Evolutionary conservation across 2,329 filamentous ascomycete species (phyloP), one percentile per base, ranked within the genome.

Genomic region (Aspergillus sp.): DNA sequence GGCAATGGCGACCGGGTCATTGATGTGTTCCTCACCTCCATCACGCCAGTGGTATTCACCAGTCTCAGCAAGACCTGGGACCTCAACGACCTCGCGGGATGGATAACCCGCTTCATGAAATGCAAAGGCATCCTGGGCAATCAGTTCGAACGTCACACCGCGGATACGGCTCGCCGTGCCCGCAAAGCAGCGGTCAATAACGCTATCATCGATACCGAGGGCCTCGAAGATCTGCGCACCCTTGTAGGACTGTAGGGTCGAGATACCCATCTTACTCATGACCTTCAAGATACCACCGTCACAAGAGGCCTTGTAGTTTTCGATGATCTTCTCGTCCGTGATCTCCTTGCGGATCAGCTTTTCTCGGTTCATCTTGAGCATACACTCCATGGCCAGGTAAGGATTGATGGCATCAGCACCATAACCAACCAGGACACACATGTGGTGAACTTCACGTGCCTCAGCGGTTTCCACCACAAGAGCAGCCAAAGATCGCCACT

Each of bases 241-340:
- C 77, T 97, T 97, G 78, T 97, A 97, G 58, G 86, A 91, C 63
- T 91, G 89, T 41, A 97, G 77, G 27, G 91, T 97, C 5, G 91
- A 96, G 55, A 97, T 97, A 75, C 91, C 91, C 91, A 97, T 97
- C 78, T 97, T 97, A 69, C 86, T 93, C 91, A 97, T 97, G 67
- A 97, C 91, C 73, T 97, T 97, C 55, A 97, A 77, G 55, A 97
- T 95, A 74, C 91, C 91, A 63, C 91, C 91, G 59, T 96, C 90
- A 61, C 88, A 91, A 53, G 91, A 96, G 70, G 94, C 88, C 74
- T 94, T 95, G 79, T 96, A 97, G 75, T 97, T 97, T 61, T 85
- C 83, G 57, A 96, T 90, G 48, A 96, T 82, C 60, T 84, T 80
- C 52, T 95, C 85, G 49, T 93, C 82, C 17, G 79, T 80, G 39